These are phyloP conservation scores for Phytopythium boreale DNA, from an alignment of 352 stramenopile genomes.

Conservation along the genomic window DNA sequence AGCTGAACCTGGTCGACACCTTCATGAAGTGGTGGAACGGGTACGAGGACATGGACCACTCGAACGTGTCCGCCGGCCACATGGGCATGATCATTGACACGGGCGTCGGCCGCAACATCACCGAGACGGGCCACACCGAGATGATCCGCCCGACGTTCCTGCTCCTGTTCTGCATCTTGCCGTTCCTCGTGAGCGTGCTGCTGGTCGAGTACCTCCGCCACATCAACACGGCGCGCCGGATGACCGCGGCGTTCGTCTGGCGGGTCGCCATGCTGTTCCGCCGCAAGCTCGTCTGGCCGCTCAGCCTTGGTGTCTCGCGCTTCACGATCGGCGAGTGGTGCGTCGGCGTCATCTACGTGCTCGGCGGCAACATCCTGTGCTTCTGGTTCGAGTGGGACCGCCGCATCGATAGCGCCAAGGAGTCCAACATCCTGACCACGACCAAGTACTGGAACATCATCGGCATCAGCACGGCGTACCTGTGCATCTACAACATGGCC, in stretches of 20 bases:
- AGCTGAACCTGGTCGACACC: slow-evolving; percentile 47
- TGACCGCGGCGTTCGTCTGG: slow-evolving; percentile 34
- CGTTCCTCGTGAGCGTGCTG: slow-evolving; percentile 51
- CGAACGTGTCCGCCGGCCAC: slow-evolving; percentile 18
- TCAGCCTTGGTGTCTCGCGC: slow-evolving; percentile 32
- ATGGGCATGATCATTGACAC: slow-evolving; percentile 45
- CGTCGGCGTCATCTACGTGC: slow-evolving; percentile 47
- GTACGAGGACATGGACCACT: slow-evolving; percentile 24
- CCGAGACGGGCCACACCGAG: slow-evolving; percentile 52
- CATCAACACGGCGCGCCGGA: slow-evolving; percentile 35
- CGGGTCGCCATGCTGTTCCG: slow-evolving; percentile 41
- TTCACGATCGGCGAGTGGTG: slow-evolving; percentile 57
- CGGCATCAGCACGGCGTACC: slow-evolving; percentile 45
- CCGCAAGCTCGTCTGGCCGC: slow-evolving; percentile 41
- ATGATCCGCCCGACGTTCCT: slow-evolving; percentile 68
- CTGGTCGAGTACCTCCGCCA: slow-evolving; percentile 47
- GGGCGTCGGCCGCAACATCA: slow-evolving; percentile 47
- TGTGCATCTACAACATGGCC: slow-evolving; percentile 72
- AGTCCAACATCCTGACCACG: slow-evolving; percentile 32
- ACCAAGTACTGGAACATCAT: slow-evolving; percentile 60
- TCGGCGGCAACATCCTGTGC: slow-evolving; percentile 57
- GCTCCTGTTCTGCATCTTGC: slow-evolving; percentile 61
- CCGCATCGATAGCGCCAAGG: slow-evolving; percentile 25
- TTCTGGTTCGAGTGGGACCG: slow-evolving; percentile 61
- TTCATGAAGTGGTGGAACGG: slow-evolving; percentile 61